Conservation (phyloP, 345 rosid genomes). For the Brassica rapa region DNA sequence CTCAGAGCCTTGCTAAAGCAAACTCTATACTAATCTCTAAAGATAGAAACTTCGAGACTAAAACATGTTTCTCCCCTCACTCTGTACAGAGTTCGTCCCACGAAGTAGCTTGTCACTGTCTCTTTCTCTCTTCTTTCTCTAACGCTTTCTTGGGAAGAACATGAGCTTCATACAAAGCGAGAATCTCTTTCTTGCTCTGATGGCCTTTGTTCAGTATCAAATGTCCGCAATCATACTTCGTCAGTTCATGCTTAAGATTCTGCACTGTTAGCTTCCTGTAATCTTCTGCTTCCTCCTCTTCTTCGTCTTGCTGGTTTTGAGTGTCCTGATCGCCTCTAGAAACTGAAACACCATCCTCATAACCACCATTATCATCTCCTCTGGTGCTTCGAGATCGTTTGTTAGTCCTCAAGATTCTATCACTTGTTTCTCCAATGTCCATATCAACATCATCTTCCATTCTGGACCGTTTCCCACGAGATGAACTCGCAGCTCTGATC, state of each 20-base stretch:
- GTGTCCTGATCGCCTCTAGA: slow-evolving; percentile 64
- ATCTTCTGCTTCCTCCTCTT: slow-evolving; percentile 44
- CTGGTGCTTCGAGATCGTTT: slow-evolving; percentile 68
- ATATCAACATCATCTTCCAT: slow-evolving; percentile 55
- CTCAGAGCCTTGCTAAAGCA: slow-evolving; percentile 20
- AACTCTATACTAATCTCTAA: slow-evolving; percentile 33
- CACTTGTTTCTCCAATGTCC: slow-evolving; percentile 60
- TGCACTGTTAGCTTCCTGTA: slow-evolving; percentile 72
- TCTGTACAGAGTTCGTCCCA: slow-evolving; percentile 38
- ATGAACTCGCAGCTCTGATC: slow-evolving; percentile 59
- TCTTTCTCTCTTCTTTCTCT: slow-evolving; percentile 35
- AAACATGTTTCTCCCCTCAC: slow-evolving; percentile 17
- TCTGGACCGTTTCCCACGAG: slow-evolving; percentile 73
- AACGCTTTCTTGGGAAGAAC: slow-evolving; percentile 59
- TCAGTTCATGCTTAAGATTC: slow-evolving; percentile 86
- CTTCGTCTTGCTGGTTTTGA: slow-evolving; percentile 54
- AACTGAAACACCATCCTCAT: slow-evolving; percentile 73
- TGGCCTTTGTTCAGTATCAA: slow-evolving; percentile 74
- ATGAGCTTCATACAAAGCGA: slow-evolving; percentile 72
- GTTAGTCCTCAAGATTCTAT: slow-evolving; percentile 48
- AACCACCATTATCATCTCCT: slow-evolving; percentile 42
- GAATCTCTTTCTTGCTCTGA: slow-evolving; percentile 79
- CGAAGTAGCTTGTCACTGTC: slow-evolving; percentile 21
- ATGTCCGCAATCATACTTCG: slow-evolving; percentile 77
- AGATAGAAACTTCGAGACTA: slow-evolving; percentile 20